Conservation (phyloP, 176 grass and related monocot species). For the Raddia guianensis region DNA sequence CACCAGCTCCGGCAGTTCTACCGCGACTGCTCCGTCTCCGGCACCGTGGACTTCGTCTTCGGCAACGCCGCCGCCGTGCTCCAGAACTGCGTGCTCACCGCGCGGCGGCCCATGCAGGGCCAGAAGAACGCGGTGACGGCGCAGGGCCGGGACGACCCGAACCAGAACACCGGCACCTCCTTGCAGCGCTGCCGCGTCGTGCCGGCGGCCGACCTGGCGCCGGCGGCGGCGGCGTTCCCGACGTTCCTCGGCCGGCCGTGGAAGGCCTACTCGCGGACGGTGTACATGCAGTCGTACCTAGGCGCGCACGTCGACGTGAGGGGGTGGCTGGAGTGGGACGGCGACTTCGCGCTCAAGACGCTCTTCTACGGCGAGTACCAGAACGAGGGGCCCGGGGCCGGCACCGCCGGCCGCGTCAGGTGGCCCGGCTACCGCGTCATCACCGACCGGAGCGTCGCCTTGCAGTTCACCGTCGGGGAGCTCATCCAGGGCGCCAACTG, state of each 20-base stretch:
- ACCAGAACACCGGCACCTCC: slow-evolving; percentile 68
- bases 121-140: slow-evolving; percentile 68
- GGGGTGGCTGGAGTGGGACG: slow-evolving; percentile 68
- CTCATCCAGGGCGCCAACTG: slow-evolving; percentile 64
- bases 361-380: slow-evolving; percentile 64
- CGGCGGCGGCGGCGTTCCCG: slow-evolving; percentile 24
- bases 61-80: slow-evolving; percentile 55
- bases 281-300: slow-evolving; percentile 56
- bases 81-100: slow-evolving; percentile 54
- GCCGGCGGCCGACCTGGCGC: slow-evolving; percentile 51
- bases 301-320: slow-evolving; percentile 42
- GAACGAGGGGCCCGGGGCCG: slow-evolving; percentile 54
- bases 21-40: slow-evolving; percentile 55
- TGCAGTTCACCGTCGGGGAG: slow-evolving; percentile 55
- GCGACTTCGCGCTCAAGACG: slow-evolving; percentile 53
- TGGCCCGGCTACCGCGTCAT: slow-evolving; percentile 68
- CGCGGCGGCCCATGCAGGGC: slow-evolving; percentile 42
- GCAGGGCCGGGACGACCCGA: slow-evolving; percentile 67
- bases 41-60: slow-evolving; percentile 78
- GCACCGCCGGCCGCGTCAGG: slow-evolving; percentile 38
- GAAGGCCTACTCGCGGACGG: slow-evolving; percentile 68
- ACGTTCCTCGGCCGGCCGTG: slow-evolving; percentile 65
- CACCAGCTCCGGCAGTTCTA: slow-evolving; percentile 60
- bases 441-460: slow-evolving; percentile 47
- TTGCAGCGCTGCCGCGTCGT: slow-evolving; percentile 56